phyloP scores from a whole-genome alignment of 805 yeast species.

The Kluyveromyces nonfermentans region DNA sequence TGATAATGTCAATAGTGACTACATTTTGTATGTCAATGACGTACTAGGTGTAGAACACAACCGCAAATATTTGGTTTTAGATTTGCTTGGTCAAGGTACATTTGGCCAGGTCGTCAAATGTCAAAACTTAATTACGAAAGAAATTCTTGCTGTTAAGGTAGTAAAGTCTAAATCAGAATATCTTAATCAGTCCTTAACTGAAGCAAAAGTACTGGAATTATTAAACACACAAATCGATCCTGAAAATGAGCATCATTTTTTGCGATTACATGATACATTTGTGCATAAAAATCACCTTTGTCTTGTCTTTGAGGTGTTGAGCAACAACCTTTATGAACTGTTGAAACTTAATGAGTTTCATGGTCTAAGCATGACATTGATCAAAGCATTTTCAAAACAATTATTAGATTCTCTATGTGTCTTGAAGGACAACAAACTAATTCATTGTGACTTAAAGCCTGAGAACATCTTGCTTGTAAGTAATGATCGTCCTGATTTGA shows the following conservation, averaged over 20 bases:
- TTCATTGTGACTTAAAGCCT: conserved; percentile 96
- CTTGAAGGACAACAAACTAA: conserved; percentile 71
- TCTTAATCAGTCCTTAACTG: conserved; percentile 84
- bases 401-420: conserved; percentile 71
- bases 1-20: conserved; percentile 85
- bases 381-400: conserved; percentile 71
- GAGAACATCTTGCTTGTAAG: conserved; percentile 80
- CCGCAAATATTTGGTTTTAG: conserved; percentile 79
- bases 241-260: conserved; percentile 62
- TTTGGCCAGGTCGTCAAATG: conserved; percentile 98
- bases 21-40: conserved; percentile 89
- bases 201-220: conserved; percentile 76
- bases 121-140: conserved; percentile 59
- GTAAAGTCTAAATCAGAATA: conserved; percentile 88
- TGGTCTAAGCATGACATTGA: conserved; percentile 74
- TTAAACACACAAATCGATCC: conserved; percentile 65
- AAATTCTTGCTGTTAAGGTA: conserved; percentile 88
- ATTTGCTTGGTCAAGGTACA: conserved; percentile 90
- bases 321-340: conserved; percentile 82
- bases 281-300: conserved; percentile 90
- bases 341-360: conserved; percentile 89
- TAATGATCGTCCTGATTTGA: conserved; percentile 66
- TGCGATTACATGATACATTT: conserved; percentile 77
- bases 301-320: conserved; percentile 80
- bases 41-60: conserved; percentile 64